These are phyloP conservation scores for Colletotrichum lupini DNA, from an alignment of 2,329 filamentous ascomycete genomes.

Conservation along the genomic window DNA sequence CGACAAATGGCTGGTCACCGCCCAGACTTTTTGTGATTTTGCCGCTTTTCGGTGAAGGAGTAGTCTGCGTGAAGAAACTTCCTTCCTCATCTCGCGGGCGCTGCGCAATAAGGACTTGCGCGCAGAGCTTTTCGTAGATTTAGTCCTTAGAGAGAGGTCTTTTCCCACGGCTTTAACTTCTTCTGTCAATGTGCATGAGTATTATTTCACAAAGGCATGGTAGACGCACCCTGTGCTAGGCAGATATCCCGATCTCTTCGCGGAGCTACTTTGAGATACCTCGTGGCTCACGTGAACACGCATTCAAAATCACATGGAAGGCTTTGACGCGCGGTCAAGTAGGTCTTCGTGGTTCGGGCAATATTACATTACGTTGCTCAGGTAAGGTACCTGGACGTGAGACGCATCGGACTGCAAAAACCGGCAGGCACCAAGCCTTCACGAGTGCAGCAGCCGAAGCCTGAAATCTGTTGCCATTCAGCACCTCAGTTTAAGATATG, in stretches of 20 bases:
- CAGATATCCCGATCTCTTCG: not conserved
- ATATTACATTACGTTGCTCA: not conserved
- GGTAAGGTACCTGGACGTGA: not conserved
- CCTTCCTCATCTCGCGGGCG: not conserved
- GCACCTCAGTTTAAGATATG: not conserved
- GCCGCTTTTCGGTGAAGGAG: conserved; percentile 9
- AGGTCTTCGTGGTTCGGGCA: not conserved
- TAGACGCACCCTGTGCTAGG: not conserved
- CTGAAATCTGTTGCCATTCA: not conserved
- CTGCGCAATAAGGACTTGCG: not conserved
- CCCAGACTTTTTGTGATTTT: not conserved
- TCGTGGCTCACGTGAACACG: not conserved
- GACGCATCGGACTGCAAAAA: not conserved
- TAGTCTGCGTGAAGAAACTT: not conserved
- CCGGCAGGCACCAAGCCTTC: not conserved
- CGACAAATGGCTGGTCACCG: conserved; percentile 25
- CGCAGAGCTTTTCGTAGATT: not conserved
- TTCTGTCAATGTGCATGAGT: not conserved
- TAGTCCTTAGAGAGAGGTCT: too few relatives aligned
- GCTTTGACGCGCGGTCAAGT: not conserved
- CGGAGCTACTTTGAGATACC: not conserved
- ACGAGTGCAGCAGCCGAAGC: not conserved
- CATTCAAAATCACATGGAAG: not conserved
- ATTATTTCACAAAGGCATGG: too few relatives aligned
- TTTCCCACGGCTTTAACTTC: not conserved